Evolutionary conservation across 495 filamentous ascomycete genomes (phyloP).

Genomic region (Glarea lozoyensis): DNA sequence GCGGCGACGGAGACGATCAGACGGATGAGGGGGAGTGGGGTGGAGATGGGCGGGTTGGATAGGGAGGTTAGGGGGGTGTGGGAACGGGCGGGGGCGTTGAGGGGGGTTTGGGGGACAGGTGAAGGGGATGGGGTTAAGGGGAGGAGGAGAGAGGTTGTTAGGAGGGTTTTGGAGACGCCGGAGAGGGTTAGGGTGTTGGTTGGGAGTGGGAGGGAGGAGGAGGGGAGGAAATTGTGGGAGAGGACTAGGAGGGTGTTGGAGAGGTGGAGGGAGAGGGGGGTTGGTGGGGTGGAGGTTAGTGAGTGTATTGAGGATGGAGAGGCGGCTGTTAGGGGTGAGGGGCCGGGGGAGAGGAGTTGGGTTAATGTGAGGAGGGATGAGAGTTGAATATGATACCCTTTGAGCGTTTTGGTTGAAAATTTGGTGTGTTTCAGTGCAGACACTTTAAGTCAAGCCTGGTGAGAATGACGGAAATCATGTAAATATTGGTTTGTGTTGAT

Average conservation of each 20-base stretch:
- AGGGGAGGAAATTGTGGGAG: constrained; percentile 51
- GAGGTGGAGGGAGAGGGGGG: constrained; percentile 40
- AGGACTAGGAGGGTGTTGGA: constrained; percentile 41
- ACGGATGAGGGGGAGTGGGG: constrained; percentile 71
- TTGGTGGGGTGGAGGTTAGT: constrained; percentile 39
- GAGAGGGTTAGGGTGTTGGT: constrained; percentile 56
- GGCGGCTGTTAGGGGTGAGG: constrained; percentile 28
- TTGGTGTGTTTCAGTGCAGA: too few species aligned
- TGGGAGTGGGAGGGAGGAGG: constrained; percentile 49
- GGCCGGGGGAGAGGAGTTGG: constrained; percentile 14
- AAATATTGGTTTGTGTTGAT: too few species aligned
- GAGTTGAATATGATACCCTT: constrained; percentile 1
- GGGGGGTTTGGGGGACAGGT: constrained; percentile 28
- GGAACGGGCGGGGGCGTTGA: constrained; percentile 60
- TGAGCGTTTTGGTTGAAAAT: too few species aligned
- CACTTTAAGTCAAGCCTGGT: too few species aligned
- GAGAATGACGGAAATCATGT: too few species aligned
- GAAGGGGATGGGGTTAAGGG: constrained; percentile 26
- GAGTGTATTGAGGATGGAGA: constrained; percentile 45
- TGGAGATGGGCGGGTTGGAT: constrained; percentile 61
- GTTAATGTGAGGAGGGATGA: constrained; percentile 3
- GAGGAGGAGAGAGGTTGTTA: constrained; percentile 57
- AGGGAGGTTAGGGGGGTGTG: constrained; percentile 76
- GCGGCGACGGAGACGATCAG: constrained; percentile 90
- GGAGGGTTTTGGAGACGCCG: constrained; percentile 56